phyloP scores from a whole-genome alignment of 495 filamentous ascomycete species.

The Thozetella sp. region DNA sequence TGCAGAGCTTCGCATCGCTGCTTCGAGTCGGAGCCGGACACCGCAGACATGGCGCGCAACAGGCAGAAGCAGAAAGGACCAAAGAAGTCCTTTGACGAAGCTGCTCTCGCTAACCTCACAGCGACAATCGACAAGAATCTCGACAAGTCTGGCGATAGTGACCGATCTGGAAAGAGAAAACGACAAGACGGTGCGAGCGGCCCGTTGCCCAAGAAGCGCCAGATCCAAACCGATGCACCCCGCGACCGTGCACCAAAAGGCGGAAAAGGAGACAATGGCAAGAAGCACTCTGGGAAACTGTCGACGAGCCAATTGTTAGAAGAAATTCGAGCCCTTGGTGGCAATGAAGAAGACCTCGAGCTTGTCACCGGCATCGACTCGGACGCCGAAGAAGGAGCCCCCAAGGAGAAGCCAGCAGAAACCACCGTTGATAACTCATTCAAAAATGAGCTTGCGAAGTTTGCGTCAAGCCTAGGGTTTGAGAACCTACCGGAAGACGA shows the following conservation, averaged over 20 bases:
- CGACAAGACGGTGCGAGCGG: conserved; percentile 29
- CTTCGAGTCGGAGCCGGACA: background rate
- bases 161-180: conserved; percentile 43
- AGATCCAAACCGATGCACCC: conserved; percentile 28
- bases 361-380: conserved; percentile 65
- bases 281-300: conserved; percentile 21
- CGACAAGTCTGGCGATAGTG: conserved; percentile 20
- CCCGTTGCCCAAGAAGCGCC: conserved; percentile 51
- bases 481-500: conserved; percentile 34
- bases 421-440: conserved; percentile 33
- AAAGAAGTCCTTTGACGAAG: conserved; percentile 57
- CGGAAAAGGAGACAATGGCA: conserved; percentile 2
- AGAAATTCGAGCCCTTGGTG: conserved; percentile 77
- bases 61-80: conserved; percentile 20
- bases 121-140: conserved; percentile 63
- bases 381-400: conserved; percentile 57
- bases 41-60: conserved; percentile 6
- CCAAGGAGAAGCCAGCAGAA: conserved; percentile 23
- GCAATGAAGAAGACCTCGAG: conserved; percentile 73
- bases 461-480: conserved; percentile 46
- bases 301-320: conserved; percentile 49
- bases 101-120: conserved; percentile 63
- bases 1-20: background rate
- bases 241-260: conserved; percentile 21
- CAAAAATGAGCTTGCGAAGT: conserved; percentile 41